Percentiles rank a stretch among this genome's conserved stretches.
Conservation (phyloP, 208 protist genomes). For the Leptomonas seymouri region DNA sequence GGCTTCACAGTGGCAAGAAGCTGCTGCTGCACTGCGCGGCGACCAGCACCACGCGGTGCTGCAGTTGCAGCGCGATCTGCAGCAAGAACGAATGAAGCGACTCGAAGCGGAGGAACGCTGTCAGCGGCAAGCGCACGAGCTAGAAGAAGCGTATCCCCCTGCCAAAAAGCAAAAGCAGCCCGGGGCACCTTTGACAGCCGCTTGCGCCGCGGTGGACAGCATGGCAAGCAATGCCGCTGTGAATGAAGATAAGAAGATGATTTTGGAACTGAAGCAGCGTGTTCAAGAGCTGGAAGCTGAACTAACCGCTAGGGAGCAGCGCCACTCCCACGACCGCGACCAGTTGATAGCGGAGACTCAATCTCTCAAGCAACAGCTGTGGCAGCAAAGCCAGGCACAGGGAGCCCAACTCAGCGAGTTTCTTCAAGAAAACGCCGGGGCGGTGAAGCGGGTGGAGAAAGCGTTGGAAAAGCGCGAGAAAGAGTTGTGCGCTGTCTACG, state of each 20-base stretch:
- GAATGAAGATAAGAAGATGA: neutral
- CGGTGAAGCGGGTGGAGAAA: slow-evolving; percentile 32
- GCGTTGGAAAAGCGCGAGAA: slow-evolving; percentile 37
- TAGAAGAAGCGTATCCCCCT: neutral
- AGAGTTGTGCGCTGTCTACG: slow-evolving; percentile 47
- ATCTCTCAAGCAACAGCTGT: slow-evolving; percentile 28
- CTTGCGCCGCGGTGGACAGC: neutral
- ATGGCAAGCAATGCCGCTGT: neutral
- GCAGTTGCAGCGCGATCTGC: slow-evolving; percentile 21
- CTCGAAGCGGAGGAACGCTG: slow-evolving; percentile 14
- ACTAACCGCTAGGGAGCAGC: neutral
- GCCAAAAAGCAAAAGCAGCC: neutral
- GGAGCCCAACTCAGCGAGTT: slow-evolving; percentile 23
- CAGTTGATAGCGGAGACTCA: slow-evolving; percentile 7
- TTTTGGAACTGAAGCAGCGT: slow-evolving; percentile 10
- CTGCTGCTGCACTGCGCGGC: neutral
- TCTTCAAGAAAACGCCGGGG: slow-evolving; percentile 30
- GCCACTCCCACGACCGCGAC: slow-evolving; percentile 3
- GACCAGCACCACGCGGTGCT: neutral
- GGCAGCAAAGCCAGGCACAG: slow-evolving; percentile 28
- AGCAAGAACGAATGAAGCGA: slow-evolving; percentile 10
- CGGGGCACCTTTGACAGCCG: neutral
- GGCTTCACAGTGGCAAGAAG: slow-evolving; percentile 1
- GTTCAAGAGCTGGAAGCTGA: slow-evolving; percentile 13
- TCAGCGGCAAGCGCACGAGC: neutral